phyloP scores from a whole-genome alignment of 495 filamentous ascomycete genomes.

The Penicillium cataractarum region DNA sequence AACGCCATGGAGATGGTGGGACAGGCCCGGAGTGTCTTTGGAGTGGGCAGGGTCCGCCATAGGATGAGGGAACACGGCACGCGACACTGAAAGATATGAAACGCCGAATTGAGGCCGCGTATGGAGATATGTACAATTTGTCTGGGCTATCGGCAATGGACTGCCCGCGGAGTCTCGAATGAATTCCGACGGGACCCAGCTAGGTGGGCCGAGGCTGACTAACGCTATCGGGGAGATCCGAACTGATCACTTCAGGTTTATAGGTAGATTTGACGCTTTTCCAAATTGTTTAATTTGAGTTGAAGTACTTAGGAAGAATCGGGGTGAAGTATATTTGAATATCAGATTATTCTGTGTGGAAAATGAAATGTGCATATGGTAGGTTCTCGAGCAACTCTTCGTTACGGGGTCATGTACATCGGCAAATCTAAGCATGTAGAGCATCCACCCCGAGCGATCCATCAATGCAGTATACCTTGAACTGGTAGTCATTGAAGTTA shows the following conservation, averaged over 20 bases:
- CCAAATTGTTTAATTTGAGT: background rate
- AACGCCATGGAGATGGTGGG: conserved; percentile 45
- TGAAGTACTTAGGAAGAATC: background rate
- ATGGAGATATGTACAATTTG: background rate
- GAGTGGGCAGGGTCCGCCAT: conserved; percentile 16
- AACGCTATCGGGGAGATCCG: background rate
- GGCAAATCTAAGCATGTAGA: too few relatives aligned
- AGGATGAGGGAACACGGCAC: background rate
- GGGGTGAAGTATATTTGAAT: background rate
- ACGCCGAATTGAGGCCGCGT: background rate
- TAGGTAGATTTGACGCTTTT: background rate
- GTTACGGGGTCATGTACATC: too few relatives aligned
- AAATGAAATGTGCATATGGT: too few relatives aligned
- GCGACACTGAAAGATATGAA: background rate
- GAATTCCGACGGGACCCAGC: background rate
- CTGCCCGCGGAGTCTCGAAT: background rate
- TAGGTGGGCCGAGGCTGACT: conserved; percentile 4
- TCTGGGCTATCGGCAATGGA: background rate
- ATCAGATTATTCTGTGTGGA: background rate
- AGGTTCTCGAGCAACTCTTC: too few relatives aligned
- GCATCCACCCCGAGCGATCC: too few relatives aligned
- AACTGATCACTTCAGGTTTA: background rate
- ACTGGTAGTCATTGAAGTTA: too few relatives aligned
- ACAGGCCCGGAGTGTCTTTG: conserved; percentile 15
- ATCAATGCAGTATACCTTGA: too few relatives aligned